Conservation (phyloP, 116 monocot genomes). For the Cymodocea nodosa region DNA sequence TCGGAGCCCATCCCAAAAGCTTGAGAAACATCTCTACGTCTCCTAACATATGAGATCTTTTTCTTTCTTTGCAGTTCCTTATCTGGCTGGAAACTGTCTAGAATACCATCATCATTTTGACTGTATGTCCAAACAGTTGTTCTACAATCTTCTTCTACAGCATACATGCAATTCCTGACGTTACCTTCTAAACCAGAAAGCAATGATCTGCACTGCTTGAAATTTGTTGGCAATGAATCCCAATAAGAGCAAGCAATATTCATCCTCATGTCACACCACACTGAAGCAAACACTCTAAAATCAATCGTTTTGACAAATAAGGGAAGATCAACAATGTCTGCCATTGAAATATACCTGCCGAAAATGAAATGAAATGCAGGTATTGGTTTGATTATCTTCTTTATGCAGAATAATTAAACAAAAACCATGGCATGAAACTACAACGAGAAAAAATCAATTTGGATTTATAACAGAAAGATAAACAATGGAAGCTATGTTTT, state of each 20-base stretch:
- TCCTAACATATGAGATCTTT: conserved; percentile 51
- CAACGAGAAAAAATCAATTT: no score
- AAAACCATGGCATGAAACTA: no score
- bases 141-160: conserved; percentile 83
- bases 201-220: conserved; percentile 39
- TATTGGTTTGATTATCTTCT: no score
- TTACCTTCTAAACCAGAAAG: conserved; percentile 39
- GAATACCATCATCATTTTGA: conserved; percentile 39
- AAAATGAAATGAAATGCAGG: neutral
- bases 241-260: conserved; percentile 29
- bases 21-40: conserved; percentile 54
- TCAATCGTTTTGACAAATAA: conserved; percentile 42
- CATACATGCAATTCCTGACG: conserved; percentile 30
- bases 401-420: no score
- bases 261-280: conserved; percentile 56
- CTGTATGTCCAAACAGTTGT: conserved; percentile 92
- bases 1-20: conserved; percentile 58
- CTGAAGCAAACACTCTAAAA: conserved; percentile 66
- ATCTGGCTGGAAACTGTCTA: conserved; percentile 70
- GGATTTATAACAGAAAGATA: no score
- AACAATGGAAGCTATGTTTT: no score
- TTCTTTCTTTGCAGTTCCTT: conserved; percentile 56
- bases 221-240: conserved; percentile 12
- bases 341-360: conserved; percentile 76
- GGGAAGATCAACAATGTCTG: conserved; percentile 70